Evolutionary conservation across 164 flowering plant genomes (phyloP).

Genomic region (Stephania yunnanensis): DNA sequence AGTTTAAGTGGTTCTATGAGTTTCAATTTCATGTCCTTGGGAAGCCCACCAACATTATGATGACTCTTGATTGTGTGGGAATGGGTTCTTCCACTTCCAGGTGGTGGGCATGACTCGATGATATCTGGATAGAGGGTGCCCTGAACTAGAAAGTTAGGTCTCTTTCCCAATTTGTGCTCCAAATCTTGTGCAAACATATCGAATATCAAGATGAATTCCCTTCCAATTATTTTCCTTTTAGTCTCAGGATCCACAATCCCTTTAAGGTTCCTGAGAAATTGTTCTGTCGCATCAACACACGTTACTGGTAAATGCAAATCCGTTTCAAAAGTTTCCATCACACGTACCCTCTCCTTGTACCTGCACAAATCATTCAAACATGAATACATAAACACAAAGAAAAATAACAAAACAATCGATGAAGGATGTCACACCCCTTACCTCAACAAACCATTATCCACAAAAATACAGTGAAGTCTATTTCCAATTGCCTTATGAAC

Average conservation of each 20-base stretch:
- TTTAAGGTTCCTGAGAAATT: slow-evolving; percentile 73
- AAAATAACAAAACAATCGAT: not conserved
- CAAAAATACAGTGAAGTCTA: slow-evolving; percentile 88
- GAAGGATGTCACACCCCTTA: slow-evolving; percentile 14
- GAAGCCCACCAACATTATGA: slow-evolving; percentile 99
- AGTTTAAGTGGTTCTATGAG: slow-evolving; percentile 97
- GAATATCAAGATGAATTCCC: slow-evolving; percentile 74
- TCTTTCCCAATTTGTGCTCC: slow-evolving; percentile 60
- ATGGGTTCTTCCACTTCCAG: slow-evolving; percentile 88
- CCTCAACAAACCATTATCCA: slow-evolving; percentile 96
- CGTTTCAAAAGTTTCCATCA: slow-evolving; percentile 79
- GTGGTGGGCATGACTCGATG: slow-evolving; percentile 98
- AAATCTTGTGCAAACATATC: slow-evolving; percentile 75
- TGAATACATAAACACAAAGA: not conserved
- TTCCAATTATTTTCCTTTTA: slow-evolving; percentile 92
- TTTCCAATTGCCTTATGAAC: slow-evolving; percentile 95
- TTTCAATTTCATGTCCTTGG: slow-evolving; percentile 95
- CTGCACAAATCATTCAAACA: slow-evolving; percentile 29
- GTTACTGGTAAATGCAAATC: slow-evolving; percentile 91
- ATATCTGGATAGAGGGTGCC: slow-evolving; percentile 98
- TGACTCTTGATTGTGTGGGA: slow-evolving; percentile 99
- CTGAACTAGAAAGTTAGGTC: slow-evolving; percentile 80
- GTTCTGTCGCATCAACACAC: slow-evolving; percentile 75
- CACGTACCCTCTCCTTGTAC: slow-evolving; percentile 82
- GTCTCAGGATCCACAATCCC: slow-evolving; percentile 88